Evolutionary conservation across 768 basidiomycete species (phyloP).

Genomic region (Sarcodon sp.): DNA sequence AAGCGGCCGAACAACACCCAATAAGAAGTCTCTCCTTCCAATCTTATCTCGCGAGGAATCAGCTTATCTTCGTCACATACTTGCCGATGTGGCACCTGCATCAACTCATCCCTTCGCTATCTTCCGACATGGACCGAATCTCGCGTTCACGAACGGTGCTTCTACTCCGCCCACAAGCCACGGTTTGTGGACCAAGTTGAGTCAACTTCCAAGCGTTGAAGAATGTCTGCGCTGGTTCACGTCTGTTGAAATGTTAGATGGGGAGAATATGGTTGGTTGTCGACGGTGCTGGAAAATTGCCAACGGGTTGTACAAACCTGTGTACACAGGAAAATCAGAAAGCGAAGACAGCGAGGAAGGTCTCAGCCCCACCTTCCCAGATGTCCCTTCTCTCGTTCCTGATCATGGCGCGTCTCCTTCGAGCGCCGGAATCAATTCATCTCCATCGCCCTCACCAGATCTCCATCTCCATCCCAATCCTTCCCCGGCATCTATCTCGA

Average conservation of each 20-base stretch:
- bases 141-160: conserved; percentile 6
- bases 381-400: background rate
- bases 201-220: conserved; percentile 47
- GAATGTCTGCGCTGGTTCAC: conserved; percentile 85
- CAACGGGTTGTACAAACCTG: conserved; percentile 28
- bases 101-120: conserved; percentile 34
- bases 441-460: background rate
- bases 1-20: conserved; percentile 7
- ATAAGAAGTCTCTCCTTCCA: conserved; percentile 33
- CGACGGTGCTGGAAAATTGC: conserved; percentile 89
- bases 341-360: conserved; percentile 15
- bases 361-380: conserved; percentile 4
- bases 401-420: background rate
- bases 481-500: conserved; percentile 3
- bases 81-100: conserved; percentile 46
- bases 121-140: conserved; percentile 19
- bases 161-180: conserved; percentile 18
- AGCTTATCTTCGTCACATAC: conserved; percentile 54
- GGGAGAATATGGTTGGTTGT: conserved; percentile 92
- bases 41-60: conserved; percentile 45
- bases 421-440: background rate
- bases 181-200: conserved; percentile 29
- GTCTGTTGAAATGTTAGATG: conserved; percentile 84
- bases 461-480: background rate
- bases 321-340: conserved; percentile 8